Base-by-base conservation (phyloP, 73 alveolate genomes). In the Paraurostyla sp. region DNA sequence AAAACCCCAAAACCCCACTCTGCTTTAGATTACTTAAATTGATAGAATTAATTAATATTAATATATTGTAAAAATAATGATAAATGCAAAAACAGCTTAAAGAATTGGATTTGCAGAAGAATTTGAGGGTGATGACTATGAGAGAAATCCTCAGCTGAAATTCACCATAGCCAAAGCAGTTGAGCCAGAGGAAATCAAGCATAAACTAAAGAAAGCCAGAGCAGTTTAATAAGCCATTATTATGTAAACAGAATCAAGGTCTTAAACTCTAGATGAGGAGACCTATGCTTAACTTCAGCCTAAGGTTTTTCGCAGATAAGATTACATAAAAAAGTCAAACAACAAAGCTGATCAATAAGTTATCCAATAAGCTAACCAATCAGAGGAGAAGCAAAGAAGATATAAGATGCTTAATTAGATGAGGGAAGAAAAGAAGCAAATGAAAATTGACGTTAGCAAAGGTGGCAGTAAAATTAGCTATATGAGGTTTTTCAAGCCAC, bases 121-220 rank as follows among this genome's bases (percentile, higher is more conserved):
- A 38, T 65, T 38, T 40, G 82, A 65, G 41, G 82, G 82, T 35
- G 82, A 65, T 38, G 41, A 65, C 25, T 65, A 13, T 38, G 56
- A 65, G 33, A 40, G 25, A 4, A 65, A 65, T 40, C 41, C 58
- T 22, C 36, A 65, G 25, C 46, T 65, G 6, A 65, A 65, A 38
- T 65, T 65, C 41, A 65, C 41, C 60, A 6, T 65, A 38, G 82
- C 82, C 13, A 65, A 65, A 65, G 35, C 82, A 15, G 32, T 65
- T 22, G 82, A 65, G 38, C 82, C 82, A 22, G 82, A 65, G 23
- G 82, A 65, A 40, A 65, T 65, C 60, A 65, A 40, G 58, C 58
- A 65, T 38, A 65, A 65, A 65, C 58, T 65, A 1, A 9, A 33
- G 36, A 65, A 65, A 22, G 82, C 82, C 18, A 65, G 82, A 38